phyloP scores from a whole-genome alignment of 768 basidiomycete genomes.

The Lactifluus pinguis region DNA sequence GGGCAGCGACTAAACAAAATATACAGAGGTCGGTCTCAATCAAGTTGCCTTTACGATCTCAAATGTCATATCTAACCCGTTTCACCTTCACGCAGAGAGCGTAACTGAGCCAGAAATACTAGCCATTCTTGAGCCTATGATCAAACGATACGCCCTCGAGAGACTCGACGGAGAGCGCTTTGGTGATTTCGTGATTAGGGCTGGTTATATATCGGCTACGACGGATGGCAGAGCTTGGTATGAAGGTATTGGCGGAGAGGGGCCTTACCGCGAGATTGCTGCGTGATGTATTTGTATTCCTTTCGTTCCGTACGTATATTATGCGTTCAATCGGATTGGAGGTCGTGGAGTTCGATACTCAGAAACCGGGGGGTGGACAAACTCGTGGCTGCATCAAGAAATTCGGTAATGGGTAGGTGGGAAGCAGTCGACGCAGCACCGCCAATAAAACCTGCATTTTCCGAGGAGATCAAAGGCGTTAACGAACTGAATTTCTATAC shows the following conservation, averaged over 20 bases:
- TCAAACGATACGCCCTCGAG: conserved; percentile 87
- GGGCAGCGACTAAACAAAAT: conserved; percentile 96
- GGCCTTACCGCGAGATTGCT: conserved; percentile 36
- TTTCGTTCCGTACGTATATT: not conserved
- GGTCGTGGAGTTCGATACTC: not conserved
- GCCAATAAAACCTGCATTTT: not conserved
- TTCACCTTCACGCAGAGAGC: conserved; percentile 43
- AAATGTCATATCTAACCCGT: not conserved
- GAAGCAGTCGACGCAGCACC: not conserved
- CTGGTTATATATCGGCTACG: conserved; percentile 82
- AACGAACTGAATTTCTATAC: not conserved
- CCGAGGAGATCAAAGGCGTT: not conserved
- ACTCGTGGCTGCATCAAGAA: not conserved
- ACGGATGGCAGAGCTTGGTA: conserved; percentile 83
- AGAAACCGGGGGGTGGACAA: too few relatives aligned
- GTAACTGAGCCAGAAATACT: conserved; percentile 90
- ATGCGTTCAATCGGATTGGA: not conserved
- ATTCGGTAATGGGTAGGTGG: not conserved
- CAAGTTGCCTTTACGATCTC: not conserved
- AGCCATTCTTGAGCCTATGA: conserved; percentile 84
- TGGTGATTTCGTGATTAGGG: conserved; percentile 91
- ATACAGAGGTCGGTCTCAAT: conserved; percentile 54
- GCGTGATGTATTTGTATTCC: not conserved
- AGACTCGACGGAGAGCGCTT: conserved; percentile 83
- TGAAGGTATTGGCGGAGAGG: conserved; percentile 74